These are phyloP conservation scores for Fraxinus nigra DNA, from an alignment of 305 asterid genomes.

Conservation along the genomic window DNA sequence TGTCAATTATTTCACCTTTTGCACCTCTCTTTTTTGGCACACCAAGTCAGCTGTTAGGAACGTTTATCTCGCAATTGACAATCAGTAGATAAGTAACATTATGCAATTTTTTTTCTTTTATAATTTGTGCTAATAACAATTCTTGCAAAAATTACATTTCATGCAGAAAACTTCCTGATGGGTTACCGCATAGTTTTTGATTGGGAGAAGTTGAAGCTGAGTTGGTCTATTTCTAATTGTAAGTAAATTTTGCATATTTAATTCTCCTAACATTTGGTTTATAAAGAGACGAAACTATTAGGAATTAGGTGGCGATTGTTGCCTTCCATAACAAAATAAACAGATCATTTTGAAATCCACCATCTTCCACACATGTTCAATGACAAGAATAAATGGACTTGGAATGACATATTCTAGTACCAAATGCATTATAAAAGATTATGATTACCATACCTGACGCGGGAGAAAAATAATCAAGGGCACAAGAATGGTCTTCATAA, in stretches of 20 bases:
- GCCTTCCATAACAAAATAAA: neutral
- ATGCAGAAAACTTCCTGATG: constrained; percentile 67
- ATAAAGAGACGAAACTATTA: neutral
- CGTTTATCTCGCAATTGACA: neutral
- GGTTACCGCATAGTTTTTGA: constrained; percentile 78
- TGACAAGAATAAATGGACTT: neutral
- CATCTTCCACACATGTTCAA: neutral
- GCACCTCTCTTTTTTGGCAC: neutral
- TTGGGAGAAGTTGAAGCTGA: constrained; percentile 66
- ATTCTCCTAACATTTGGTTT: neutral
- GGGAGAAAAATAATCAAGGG: neutral
- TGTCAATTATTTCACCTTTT: neutral
- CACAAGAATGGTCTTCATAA: neutral
- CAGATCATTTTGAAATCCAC: neutral
- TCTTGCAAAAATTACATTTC: constrained; percentile 4
- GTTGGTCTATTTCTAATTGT: constrained; percentile 78
- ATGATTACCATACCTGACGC: neutral
- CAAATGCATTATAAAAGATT: neutral
- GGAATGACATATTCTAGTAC: neutral
- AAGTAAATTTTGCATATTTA: constrained; percentile 35
- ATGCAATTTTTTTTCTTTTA: neutral
- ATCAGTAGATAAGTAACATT: neutral
- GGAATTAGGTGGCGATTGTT: neutral
- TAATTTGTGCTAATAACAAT: neutral
- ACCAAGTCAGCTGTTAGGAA: neutral